phyloP scores from a whole-genome alignment of 2,329 filamentous ascomycete genomes.

The Davidsoniella virescens region DNA sequence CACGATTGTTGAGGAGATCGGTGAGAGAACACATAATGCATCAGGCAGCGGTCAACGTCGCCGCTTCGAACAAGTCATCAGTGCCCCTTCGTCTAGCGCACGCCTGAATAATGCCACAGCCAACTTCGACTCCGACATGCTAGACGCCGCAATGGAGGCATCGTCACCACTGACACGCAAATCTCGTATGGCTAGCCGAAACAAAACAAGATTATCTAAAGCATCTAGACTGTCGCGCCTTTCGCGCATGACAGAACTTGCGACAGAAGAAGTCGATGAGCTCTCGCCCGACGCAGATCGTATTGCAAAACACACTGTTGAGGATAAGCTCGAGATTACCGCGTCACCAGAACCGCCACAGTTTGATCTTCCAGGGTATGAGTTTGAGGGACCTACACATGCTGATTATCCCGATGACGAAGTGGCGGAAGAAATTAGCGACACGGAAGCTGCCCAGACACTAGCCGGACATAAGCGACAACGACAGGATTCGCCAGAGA shows the following conservation, averaged over 20 bases:
- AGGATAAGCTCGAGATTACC: conserved; percentile 1
- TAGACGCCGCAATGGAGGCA: conserved; percentile 16
- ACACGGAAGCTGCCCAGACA: conserved; percentile 21
- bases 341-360: conserved; percentile 14
- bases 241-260: background rate
- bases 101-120: conserved; percentile 27
- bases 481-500: conserved; percentile 5
- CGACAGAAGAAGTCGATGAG: conserved; percentile 18
- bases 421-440: conserved; percentile 28
- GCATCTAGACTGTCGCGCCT: conserved; percentile 6
- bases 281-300: conserved; percentile 19
- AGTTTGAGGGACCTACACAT: conserved; percentile 16
- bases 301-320: background rate
- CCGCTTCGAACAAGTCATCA: conserved; percentile 22
- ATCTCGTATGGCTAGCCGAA: conserved; percentile 15
- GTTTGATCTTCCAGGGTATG: conserved; percentile 9
- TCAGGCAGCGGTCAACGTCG: conserved; percentile 38
- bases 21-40: conserved; percentile 36
- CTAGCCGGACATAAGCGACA: conserved; percentile 19
- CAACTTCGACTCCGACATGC: conserved; percentile 17
- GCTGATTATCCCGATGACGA: conserved; percentile 16
- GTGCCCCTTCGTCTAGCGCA: conserved; percentile 25
- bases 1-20: conserved; percentile 26
- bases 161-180: conserved; percentile 29
- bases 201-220: conserved; percentile 1